phyloP scores from a whole-genome alignment of 441 rosid genomes.

The Croton laevigatus region DNA sequence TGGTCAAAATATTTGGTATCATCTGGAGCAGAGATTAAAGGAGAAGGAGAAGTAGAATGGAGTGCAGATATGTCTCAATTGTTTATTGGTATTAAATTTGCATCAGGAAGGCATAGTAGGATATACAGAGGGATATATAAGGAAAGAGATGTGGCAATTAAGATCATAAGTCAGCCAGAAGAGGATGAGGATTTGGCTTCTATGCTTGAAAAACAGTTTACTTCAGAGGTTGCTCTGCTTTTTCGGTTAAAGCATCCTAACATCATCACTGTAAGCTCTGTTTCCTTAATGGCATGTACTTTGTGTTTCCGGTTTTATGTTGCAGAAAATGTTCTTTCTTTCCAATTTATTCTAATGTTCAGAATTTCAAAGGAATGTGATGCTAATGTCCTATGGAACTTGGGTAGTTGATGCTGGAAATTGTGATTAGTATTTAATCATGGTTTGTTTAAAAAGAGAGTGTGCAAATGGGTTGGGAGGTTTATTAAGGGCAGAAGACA shows the following conservation, averaged over 20 bases:
- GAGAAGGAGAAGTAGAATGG: constrained; percentile 70
- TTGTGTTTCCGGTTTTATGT: background rate
- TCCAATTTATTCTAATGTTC: background rate
- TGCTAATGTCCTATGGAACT: background rate
- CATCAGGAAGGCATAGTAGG: constrained; percentile 76
- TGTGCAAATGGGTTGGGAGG: constrained; percentile 1
- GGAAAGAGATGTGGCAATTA: constrained; percentile 71
- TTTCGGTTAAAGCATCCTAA: constrained; percentile 58
- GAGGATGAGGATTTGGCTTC: constrained; percentile 64
- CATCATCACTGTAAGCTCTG: constrained; percentile 58
- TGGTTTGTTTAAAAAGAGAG: background rate
- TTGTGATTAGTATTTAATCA: background rate
- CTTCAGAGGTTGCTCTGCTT: constrained; percentile 67
- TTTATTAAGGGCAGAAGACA: background rate
- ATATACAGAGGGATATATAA: constrained; percentile 70
- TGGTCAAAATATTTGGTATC: constrained; percentile 84
- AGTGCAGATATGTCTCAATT: constrained; percentile 79
- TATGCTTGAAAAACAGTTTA: constrained; percentile 62
- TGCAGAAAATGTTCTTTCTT: background rate
- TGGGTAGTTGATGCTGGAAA: background rate
- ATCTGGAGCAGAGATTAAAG: constrained; percentile 72
- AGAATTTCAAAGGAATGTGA: constrained; percentile 3
- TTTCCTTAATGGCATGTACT: constrained; percentile 12
- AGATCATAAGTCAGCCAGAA: constrained; percentile 70
- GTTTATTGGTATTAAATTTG: constrained; percentile 66